Conservation (phyloP, 192 early-diverging fungal species). For the Dissophora globulifera region DNA sequence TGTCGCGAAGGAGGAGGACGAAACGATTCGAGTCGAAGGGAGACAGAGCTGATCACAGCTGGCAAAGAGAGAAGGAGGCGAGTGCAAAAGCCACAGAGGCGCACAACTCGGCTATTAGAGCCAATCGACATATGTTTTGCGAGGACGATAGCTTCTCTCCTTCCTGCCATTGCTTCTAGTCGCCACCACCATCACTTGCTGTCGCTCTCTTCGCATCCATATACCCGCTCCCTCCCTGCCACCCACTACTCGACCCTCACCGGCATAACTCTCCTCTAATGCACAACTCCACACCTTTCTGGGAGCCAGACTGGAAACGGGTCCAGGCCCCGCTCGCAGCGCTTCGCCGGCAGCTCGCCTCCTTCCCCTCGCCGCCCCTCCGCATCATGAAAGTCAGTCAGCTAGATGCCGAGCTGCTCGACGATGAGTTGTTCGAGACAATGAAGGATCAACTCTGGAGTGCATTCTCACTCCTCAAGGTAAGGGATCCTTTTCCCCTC, state of each 20-base stretch:
- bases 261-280: not conserved
- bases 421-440: slow-evolving; percentile 78
- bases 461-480: slow-evolving; percentile 76
- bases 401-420: slow-evolving; percentile 85
- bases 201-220: too few species aligned
- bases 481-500: slow-evolving; percentile 28
- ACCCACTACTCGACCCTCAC: not conserved
- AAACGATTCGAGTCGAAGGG: not conserved
- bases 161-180: too few species aligned
- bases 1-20: not conserved
- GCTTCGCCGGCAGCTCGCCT: slow-evolving; percentile 61
- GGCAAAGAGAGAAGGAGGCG: too few species aligned
- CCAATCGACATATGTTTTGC: too few species aligned
- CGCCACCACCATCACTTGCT: too few species aligned
- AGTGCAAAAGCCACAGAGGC: slow-evolving; percentile 20
- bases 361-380: slow-evolving; percentile 62
- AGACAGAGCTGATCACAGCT: not conserved
- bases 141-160: too few species aligned
- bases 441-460: slow-evolving; percentile 80
- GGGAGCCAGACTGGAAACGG: slow-evolving; percentile 62
- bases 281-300: slow-evolving; percentile 48
- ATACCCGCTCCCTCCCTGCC: not conserved
- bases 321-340: slow-evolving; percentile 59
- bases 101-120: too few species aligned
- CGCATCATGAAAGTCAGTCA: slow-evolving; percentile 82